A percentile compares a stretch with the other conserved stretches of the same genome.
These are phyloP conservation scores for Russula foetens DNA, from an alignment of 768 basidiomycete genomes.

Conservation along the genomic window DNA sequence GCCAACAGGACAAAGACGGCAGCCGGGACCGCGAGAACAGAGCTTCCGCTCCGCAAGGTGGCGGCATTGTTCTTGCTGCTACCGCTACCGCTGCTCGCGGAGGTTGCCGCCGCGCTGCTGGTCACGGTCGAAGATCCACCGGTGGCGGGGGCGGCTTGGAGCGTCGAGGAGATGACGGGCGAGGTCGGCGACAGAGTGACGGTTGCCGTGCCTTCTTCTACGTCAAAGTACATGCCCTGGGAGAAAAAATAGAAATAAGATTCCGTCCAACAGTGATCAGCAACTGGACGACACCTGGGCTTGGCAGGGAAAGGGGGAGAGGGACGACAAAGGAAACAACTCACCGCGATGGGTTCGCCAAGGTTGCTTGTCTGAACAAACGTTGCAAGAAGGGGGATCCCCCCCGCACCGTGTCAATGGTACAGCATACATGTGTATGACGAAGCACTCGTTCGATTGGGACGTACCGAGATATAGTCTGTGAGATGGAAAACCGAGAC, in stretches of 20 bases:
- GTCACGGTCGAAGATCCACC: background rate
- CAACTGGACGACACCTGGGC: background rate
- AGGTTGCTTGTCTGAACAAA: conserved; percentile 39
- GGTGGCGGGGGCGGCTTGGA: conserved; percentile 24
- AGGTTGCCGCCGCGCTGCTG: background rate
- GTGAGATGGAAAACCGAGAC: conserved; percentile 50
- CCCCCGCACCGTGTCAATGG: too few relatives aligned
- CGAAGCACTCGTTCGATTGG: background rate
- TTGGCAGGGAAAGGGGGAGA: too few relatives aligned
- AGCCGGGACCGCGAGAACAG: background rate
- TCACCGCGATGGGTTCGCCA: conserved; percentile 52
- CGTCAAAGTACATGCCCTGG: conserved; percentile 64
- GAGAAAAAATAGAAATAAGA: background rate
- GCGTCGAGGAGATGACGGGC: conserved; percentile 57
- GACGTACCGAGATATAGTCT: conserved; percentile 46
- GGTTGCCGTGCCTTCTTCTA: conserved; percentile 58
- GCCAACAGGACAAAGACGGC: background rate
- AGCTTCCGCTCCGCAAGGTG: background rate
- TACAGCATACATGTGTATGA: background rate
- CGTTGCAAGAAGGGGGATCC: background rate
- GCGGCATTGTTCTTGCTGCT: background rate
- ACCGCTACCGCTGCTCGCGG: background rate
- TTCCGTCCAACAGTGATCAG: background rate
- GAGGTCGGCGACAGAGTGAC: conserved; percentile 48
- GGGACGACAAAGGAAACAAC: conserved; percentile 13